Conservation (phyloP, 306 rosid genomes). For the Castanea crenata region DNA sequence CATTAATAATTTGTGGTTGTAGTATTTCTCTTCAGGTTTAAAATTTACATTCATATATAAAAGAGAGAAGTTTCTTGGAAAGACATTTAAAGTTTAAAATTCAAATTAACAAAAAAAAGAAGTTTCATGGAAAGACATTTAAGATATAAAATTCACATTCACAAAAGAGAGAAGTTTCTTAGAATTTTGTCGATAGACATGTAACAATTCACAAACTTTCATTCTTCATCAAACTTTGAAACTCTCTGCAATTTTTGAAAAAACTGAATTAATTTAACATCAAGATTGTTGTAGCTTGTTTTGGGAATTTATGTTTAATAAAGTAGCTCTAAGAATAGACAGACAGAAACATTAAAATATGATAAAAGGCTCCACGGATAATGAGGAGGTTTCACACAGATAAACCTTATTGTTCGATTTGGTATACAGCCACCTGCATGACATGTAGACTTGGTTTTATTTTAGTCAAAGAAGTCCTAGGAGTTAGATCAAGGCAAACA, state of each 20-base stretch:
- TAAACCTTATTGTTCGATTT: background rate
- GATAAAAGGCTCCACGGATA: background rate
- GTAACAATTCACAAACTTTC: no score
- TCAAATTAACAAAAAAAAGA: no score
- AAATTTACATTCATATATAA: no score
- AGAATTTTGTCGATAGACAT: no score
- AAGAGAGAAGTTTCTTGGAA: no score
- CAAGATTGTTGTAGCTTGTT: no score
- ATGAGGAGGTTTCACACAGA: background rate
- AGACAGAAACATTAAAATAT: background rate
- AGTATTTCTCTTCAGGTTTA: no score
- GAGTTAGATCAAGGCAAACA: conserved; percentile 41
- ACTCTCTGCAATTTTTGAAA: background rate
- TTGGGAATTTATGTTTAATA: background rate
- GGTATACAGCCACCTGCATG: conserved; percentile 7
- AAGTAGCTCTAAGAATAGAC: background rate
- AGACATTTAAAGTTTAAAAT: no score
- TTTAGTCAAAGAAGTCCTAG: conserved; percentile 31
- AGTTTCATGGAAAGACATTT: no score
- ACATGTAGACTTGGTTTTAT: conserved; percentile 10
- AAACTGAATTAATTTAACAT: no score
- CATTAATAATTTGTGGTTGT: rapidly evolving
- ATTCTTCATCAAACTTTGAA: background rate
- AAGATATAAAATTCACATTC: no score
- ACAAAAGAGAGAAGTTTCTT: no score